Conservation (phyloP, 371 early-diverging fungal genomes). For the Sporodiniella umbellata region DNA sequence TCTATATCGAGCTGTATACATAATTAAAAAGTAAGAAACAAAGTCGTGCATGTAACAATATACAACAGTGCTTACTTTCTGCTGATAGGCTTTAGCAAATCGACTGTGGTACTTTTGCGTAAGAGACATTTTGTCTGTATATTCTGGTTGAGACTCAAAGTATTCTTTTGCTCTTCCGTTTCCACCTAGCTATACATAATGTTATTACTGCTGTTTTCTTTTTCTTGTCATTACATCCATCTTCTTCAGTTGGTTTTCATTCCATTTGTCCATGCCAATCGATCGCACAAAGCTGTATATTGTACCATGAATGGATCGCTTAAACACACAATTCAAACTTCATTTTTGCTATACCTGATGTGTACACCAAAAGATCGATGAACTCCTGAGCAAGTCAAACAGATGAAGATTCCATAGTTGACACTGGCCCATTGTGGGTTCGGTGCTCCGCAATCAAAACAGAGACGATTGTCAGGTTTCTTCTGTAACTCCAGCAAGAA, state of each 20-base stretch:
- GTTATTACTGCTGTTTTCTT: not conserved
- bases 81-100: constrained; percentile 86
- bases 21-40: not conserved
- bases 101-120: constrained; percentile 82
- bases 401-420: constrained; percentile 95
- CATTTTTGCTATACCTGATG: constrained; percentile 53
- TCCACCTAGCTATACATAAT: constrained; percentile 74
- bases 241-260: constrained; percentile 86
- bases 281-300: constrained; percentile 93
- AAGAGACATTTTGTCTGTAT: constrained; percentile 72
- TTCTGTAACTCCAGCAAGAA: constrained; percentile 69
- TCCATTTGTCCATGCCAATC: constrained; percentile 98
- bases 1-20: too few species aligned
- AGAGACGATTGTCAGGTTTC: constrained; percentile 68
- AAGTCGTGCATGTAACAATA: not conserved
- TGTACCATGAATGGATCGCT: too few species aligned
- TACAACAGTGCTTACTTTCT: constrained; percentile 59
- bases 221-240: constrained; percentile 67
- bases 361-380: constrained; percentile 96
- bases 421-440: constrained; percentile 95
- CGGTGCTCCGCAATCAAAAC: constrained; percentile 83
- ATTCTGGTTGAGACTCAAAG: constrained; percentile 85
- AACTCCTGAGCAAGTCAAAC: constrained; percentile 93
- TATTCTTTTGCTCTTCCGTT: constrained; percentile 87
- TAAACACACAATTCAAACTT: too few species aligned